These are phyloP conservation scores for Oryza officinalis DNA, from an alignment of 176 grass and related monocot genomes.

Conservation along the genomic window DNA sequence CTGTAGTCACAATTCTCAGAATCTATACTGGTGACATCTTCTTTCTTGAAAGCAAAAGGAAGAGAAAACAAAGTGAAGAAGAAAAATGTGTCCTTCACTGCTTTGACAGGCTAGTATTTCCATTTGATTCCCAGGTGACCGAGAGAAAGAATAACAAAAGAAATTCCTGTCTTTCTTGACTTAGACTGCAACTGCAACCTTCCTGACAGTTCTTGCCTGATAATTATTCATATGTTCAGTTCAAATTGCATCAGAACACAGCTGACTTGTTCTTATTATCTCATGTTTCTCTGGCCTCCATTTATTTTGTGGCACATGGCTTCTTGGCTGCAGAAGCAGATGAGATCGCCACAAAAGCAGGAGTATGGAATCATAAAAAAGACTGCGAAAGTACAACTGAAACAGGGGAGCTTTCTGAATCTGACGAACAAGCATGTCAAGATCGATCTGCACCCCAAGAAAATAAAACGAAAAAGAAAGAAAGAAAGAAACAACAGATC, in stretches of 20 bases:
- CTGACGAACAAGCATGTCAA: constrained; percentile 23
- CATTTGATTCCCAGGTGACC: background rate
- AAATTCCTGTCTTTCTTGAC: constrained; percentile 7
- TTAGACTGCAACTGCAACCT: background rate
- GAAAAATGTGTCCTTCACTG: background rate
- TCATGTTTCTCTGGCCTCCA: background rate
- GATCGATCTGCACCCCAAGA: constrained; percentile 19
- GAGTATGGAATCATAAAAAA: constrained; percentile 22
- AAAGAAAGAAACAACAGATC: background rate
- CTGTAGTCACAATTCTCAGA: constrained; percentile 16
- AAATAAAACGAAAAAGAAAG: constrained; percentile 9
- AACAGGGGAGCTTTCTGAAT: constrained; percentile 23
- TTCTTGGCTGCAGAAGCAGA: constrained; percentile 33
- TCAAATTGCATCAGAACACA: constrained; percentile 7
- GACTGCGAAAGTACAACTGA: constrained; percentile 4
- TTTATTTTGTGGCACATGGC: constrained; percentile 22
- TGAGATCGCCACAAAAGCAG: constrained; percentile 48
- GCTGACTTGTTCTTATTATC: background rate
- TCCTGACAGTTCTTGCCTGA: background rate
- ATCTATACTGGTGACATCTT: constrained; percentile 30
- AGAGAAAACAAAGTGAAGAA: background rate
- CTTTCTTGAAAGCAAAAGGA: constrained; percentile 33
- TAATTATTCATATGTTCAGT: background rate
- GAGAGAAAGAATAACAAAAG: background rate
- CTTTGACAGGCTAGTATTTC: constrained; percentile 9